These are phyloP conservation scores for Carex cristatella DNA, from an alignment of 176 grass and related monocot species.

Conservation along the genomic window DNA sequence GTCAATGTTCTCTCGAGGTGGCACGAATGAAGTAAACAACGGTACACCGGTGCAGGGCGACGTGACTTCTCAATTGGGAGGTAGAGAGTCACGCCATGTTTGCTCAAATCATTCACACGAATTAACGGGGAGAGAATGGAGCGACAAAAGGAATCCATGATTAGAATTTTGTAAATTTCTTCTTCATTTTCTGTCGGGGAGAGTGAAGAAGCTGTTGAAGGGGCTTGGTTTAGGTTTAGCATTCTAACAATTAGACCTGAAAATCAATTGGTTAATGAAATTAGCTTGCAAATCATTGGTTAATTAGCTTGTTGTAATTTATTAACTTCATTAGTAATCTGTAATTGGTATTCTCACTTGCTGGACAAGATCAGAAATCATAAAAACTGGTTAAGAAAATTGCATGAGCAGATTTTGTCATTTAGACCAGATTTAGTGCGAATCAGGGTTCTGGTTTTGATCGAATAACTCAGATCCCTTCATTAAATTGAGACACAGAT, in stretches of 20 bases:
- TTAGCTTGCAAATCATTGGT: not conserved
- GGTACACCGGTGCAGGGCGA: slow-evolving; percentile 66
- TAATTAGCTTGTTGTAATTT: not conserved
- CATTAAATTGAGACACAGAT: not conserved
- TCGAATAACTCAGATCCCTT: slow-evolving; percentile 6
- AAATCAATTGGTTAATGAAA: not conserved
- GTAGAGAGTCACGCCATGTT: slow-evolving; percentile 77
- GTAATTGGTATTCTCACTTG: not conserved
- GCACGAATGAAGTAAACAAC: slow-evolving; percentile 78
- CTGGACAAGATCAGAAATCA: not conserved
- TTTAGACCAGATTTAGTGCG: not conserved
- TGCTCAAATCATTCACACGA: slow-evolving; percentile 63
- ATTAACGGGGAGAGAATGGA: slow-evolving; percentile 71
- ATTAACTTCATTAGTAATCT: not conserved
- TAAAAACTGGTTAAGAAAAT: not conserved
- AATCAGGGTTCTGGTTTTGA: not conserved
- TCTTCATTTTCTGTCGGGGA: slow-evolving; percentile 29
- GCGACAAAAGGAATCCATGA: slow-evolving; percentile 69
- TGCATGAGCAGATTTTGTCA: not conserved
- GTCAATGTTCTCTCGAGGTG: slow-evolving; percentile 62
- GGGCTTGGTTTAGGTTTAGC: slow-evolving; percentile 22
- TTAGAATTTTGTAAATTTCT: slow-evolving; percentile 91
- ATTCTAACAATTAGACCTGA: slow-evolving; percentile 24
- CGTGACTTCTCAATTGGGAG: slow-evolving; percentile 66
- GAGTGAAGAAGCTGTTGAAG: slow-evolving; percentile 5